Conservation (phyloP, 2,329 filamentous ascomycete species). For the Beauveria caledonica region DNA sequence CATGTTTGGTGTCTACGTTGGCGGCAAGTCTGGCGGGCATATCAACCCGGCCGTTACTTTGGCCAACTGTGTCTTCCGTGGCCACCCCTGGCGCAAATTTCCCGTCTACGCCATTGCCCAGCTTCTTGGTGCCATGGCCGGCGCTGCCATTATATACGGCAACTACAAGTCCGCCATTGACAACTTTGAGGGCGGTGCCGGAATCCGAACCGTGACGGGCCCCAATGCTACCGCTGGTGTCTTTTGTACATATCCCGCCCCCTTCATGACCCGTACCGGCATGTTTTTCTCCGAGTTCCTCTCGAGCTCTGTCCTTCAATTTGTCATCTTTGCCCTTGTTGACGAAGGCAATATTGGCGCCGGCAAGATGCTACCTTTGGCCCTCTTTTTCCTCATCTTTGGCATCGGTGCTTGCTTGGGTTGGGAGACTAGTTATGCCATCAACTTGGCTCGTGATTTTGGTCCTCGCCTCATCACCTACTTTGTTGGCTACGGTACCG, state of each 20-base stretch:
- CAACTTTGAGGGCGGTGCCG: constrained; percentile 49
- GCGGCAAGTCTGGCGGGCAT: constrained; percentile 57
- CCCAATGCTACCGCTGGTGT: constrained; percentile 57
- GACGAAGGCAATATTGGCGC: constrained; percentile 50
- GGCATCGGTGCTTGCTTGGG: constrained; percentile 66
- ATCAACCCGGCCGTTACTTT: constrained; percentile 66
- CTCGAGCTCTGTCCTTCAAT: constrained; percentile 59
- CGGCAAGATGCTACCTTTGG: constrained; percentile 47
- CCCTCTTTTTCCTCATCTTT: constrained; percentile 64
- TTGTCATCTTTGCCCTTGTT: constrained; percentile 62
- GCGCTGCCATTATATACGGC: constrained; percentile 50
- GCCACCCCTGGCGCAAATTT: constrained; percentile 61
- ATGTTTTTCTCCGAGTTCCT: constrained; percentile 69
- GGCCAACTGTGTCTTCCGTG: constrained; percentile 59
- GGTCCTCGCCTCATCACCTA: constrained; percentile 59
- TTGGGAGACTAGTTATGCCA: constrained; percentile 70
- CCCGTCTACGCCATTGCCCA: constrained; percentile 61
- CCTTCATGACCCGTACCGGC: constrained; percentile 56
- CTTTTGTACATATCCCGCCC: constrained; percentile 64
- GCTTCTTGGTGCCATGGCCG: constrained; percentile 58
- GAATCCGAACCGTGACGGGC: constrained; percentile 52
- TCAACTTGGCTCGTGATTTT: constrained; percentile 66
- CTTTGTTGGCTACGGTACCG: constrained; percentile 57
- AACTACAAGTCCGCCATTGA: constrained; percentile 60
- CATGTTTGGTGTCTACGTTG: constrained; percentile 62